phyloP scores from a whole-genome alignment of 371 early-diverging fungal genomes.

The Syncephalastrum contaminatum region DNA sequence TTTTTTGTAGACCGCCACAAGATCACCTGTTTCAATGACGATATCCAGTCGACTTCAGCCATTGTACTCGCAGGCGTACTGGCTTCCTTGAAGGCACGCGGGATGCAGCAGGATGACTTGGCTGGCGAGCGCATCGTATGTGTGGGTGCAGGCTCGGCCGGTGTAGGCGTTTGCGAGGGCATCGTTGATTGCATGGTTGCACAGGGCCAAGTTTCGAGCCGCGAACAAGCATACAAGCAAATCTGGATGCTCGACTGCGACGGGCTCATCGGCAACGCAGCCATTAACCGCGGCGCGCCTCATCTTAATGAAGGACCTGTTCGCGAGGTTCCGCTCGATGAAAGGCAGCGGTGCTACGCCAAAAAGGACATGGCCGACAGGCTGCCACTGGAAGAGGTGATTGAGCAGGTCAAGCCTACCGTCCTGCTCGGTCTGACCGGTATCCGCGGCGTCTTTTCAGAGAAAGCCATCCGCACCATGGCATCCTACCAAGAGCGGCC shows the following conservation, averaged over 20 bases:
- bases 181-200: conserved; percentile 64
- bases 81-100: conserved; percentile 58
- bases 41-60: conserved; percentile 66
- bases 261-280: conserved; percentile 49
- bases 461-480: conserved; percentile 58
- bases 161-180: conserved; percentile 69
- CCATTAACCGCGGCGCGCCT: conserved; percentile 24
- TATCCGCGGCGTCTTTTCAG: conserved; percentile 57
- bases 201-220: conserved; percentile 53
- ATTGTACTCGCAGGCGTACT: conserved; percentile 64
- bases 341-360: conserved; percentile 52
- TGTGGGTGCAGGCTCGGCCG: conserved; percentile 69
- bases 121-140: conserved; percentile 54
- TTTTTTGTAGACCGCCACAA: conserved; percentile 44
- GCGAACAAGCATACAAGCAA: conserved; percentile 55
- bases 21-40: conserved; percentile 68
- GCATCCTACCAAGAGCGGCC: conserved; percentile 58
- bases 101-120: conserved; percentile 37
- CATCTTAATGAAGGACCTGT: conserved; percentile 5
- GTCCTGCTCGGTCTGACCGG: conserved; percentile 64
- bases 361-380: conserved; percentile 55
- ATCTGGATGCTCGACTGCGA: conserved; percentile 64
- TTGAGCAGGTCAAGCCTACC: conserved; percentile 63
- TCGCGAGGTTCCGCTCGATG: conserved; percentile 35
- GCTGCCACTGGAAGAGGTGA: conserved; percentile 51